Base-by-base conservation (phyloP, 371 early-diverging fungal species). In the Fennellomyces sp. region DNA sequence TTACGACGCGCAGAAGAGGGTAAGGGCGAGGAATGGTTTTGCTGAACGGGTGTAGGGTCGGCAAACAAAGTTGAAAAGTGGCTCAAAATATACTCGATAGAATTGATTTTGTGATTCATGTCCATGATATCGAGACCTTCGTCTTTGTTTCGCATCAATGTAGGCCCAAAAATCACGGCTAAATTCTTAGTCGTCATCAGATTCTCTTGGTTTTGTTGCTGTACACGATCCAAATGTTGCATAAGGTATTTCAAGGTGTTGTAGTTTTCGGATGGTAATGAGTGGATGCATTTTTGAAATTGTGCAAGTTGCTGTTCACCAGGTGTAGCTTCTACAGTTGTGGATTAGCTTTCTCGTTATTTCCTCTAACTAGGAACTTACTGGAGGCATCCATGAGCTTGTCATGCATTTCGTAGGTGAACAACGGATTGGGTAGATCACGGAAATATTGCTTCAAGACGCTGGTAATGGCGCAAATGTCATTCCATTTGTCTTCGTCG, bases 371-470 rank as follows among this genome's bases (percentile, higher is more conserved):
- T n/a, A n/a, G n/a, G 36, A 29, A 80, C 75, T 81, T 75, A 73
- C 81, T 66, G 15, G 84, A 74, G 11, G 88, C 85, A 10, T 87
- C 84, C 56, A 95, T 81, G 67, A 96, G 96, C 33, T 89, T 69
- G 13, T 77, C 63, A 67, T 94, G 89, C 5, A 93, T 75, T 35
- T 88, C 86, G 68, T 73, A 91, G 1, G 96, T 95, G 59, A 98
- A 69, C 29, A 98, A 65, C 2, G 98, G 98, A 55, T 94, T 89
- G 0, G 97, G 97, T 70, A 97, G 56, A 31, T 93, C 94, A 35
- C 98, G 85, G 52, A 98, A 84, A 56, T 95, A 98, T 72, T 95
- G 96, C 68, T 97, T 97, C 60, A 98, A 74, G 21, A 98, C 86
- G 58, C 96, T 94, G 3, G 98, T 96, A 17, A 96, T 83, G 17